phyloP scores from a whole-genome alignment of 2,329 filamentous ascomycete genomes.

The Aspergillus tanneri region DNA sequence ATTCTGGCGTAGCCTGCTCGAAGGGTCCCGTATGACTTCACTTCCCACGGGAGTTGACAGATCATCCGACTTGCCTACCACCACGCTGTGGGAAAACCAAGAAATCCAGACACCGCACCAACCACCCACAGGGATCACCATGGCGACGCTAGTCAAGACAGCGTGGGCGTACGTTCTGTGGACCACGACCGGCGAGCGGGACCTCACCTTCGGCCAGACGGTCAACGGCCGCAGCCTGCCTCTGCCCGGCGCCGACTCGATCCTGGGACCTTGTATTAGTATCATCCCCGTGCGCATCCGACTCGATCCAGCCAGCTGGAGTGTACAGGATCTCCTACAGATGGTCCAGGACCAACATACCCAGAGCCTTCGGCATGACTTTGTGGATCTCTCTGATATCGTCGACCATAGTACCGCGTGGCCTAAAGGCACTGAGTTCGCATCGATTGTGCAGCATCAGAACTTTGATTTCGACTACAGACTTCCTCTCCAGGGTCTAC shows the following conservation, averaged over 20 bases:
- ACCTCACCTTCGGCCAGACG: background rate
- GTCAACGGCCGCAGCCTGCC: background rate
- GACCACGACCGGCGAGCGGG: background rate
- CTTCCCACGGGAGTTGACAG: background rate
- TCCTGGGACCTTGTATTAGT: background rate
- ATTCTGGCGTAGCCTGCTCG: too few species aligned
- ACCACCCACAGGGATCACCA: background rate
- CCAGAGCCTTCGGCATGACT: too few species aligned
- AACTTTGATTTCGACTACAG: too few species aligned
- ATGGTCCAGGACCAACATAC: too few species aligned
- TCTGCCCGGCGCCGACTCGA: background rate
- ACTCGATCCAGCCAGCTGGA: too few species aligned
- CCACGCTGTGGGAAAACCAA: background rate
- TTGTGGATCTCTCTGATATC: too few species aligned
- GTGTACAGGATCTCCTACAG: too few species aligned
- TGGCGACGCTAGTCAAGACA: background rate
- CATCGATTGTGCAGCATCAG: too few species aligned
- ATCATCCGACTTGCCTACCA: background rate
- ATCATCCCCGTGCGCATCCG: background rate
- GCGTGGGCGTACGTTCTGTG: background rate
- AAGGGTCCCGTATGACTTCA: too few species aligned
- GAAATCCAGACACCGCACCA: background rate
- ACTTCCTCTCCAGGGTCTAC: too few species aligned
- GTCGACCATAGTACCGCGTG: too few species aligned
- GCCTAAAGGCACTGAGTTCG: too few species aligned